Percentiles rank a stretch among this genome's conserved stretches.
phyloP scores from a whole-genome alignment of 306 rosid species.

The Lupinus albus region DNA sequence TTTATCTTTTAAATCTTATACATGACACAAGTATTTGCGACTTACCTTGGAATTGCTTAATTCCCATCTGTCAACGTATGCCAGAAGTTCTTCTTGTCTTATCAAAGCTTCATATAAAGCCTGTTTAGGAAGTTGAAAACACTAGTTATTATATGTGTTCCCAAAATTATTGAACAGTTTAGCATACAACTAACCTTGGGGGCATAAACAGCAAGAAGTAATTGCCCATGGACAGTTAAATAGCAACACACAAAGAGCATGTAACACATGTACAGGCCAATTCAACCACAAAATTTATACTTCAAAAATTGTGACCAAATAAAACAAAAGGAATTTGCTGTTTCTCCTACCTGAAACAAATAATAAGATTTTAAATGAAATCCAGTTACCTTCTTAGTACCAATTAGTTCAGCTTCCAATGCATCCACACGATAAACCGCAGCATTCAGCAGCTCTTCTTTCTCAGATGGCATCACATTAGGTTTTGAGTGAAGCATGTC shows the following conservation, averaged over 20 bases:
- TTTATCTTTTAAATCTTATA: slow-evolving; percentile 2
- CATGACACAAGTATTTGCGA: slow-evolving; percentile 25
- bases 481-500: slow-evolving; percentile 70
- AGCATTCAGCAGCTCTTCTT: slow-evolving; percentile 84
- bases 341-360: slow-evolving; percentile 10
- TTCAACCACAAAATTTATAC: neutral
- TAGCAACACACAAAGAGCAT: neutral
- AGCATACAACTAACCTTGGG: slow-evolving; percentile 3
- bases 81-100: slow-evolving; percentile 88
- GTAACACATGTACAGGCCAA: slow-evolving; percentile 13
- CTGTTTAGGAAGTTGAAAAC: slow-evolving; percentile 47
- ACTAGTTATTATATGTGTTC: slow-evolving; percentile 1
- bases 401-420: slow-evolving; percentile 82
- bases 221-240: neutral
- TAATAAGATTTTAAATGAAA: slow-evolving; percentile 21
- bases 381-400: slow-evolving; percentile 68
- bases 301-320: slow-evolving; percentile 10
- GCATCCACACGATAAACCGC: slow-evolving; percentile 91
- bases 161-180: slow-evolving; percentile 21
- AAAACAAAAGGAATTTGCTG: slow-evolving; percentile 5
- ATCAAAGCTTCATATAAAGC: slow-evolving; percentile 82
- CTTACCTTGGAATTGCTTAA: slow-evolving; percentile 58
- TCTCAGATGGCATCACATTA: slow-evolving; percentile 78
- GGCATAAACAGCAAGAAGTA: neutral
- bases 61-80: slow-evolving; percentile 71